These are phyloP conservation scores for Cutaneotrichosporon sp. DNA, from an alignment of 1,284 basidiomycete species.

Conservation along the genomic window DNA sequence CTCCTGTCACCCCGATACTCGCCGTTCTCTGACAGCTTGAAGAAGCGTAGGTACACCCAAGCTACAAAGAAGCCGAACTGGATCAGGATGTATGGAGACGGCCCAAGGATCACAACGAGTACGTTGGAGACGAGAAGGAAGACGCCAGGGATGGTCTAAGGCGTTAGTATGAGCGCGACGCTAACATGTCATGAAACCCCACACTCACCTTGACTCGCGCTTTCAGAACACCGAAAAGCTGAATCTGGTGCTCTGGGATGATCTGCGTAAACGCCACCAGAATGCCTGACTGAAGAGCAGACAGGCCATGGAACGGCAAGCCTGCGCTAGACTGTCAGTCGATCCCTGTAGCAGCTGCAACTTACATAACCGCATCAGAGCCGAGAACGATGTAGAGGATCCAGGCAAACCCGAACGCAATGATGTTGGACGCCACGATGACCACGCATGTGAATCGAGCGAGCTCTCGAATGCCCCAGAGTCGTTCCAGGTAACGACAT, in stretches of 20 bases:
- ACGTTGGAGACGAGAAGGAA: conserved; percentile 89
- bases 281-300: conserved; percentile 84
- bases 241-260: conserved; percentile 96
- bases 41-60: conserved; percentile 94
- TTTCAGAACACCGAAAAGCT: conserved; percentile 80
- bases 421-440: conserved; percentile 78
- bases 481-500: conserved; percentile 82
- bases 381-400: conserved; percentile 48
- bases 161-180: conserved; percentile 3
- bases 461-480: conserved; percentile 87
- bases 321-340: conserved; percentile 63
- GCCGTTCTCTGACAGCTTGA: conserved; percentile 72
- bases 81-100: conserved; percentile 92
- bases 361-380: conserved; percentile 59
- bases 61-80: conserved; percentile 97
- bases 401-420: conserved; percentile 66
- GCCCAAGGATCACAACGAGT: conserved; percentile 80
- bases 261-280: conserved; percentile 95
- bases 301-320: conserved; percentile 85
- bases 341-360: conserved; percentile 19
- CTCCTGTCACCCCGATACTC: conserved; percentile 74
- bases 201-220: conserved; percentile 78
- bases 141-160: conserved; percentile 82
- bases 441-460: conserved; percentile 79
- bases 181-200: neutral